phyloP scores from a whole-genome alignment of 1,284 basidiomycete genomes.

The Violaceomyces palustris region DNA sequence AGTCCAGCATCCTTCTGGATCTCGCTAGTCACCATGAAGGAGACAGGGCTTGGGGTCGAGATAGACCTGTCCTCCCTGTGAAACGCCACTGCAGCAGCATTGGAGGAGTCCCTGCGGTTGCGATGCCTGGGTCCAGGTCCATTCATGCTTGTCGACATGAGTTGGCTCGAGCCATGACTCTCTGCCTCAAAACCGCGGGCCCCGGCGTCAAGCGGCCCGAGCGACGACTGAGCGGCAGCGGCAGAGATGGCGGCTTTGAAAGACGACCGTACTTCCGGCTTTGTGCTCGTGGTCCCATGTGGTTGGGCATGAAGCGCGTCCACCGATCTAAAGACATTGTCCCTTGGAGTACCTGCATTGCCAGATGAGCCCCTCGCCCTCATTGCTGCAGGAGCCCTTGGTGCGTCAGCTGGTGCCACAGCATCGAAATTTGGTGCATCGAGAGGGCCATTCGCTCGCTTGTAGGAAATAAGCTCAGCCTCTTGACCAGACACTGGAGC shows the following conservation, averaged over 20 bases:
- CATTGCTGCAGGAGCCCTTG: conserved; percentile 4
- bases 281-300: background rate
- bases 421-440: too few relatives aligned
- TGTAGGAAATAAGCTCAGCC: too few relatives aligned
- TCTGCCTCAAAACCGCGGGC: conserved; percentile 15
- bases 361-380: conserved; percentile 1
- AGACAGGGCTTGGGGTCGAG: conserved; percentile 37
- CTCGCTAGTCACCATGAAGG: conserved; percentile 48
- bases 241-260: conserved; percentile 1
- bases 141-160: too few relatives aligned
- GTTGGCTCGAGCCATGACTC: conserved; percentile 4
- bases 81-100: conserved; percentile 34
- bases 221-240: conserved; percentile 8
- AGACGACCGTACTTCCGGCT: conserved; percentile 12
- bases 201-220: conserved; percentile 25
- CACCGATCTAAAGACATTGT: too few relatives aligned
- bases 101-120: too few relatives aligned
- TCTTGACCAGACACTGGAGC: too few relatives aligned
- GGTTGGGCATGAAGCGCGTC: too few relatives aligned
- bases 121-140: too few relatives aligned
- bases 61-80: conserved; percentile 17
- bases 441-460: too few relatives aligned
- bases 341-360: too few relatives aligned
- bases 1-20: conserved; percentile 15
- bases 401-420: conserved; percentile 1